Evolutionary conservation across 768 basidiomycete species (phyloP), one percentile per base, ranked within the genome.

Genomic region (Kockovaella imperatae): DNA sequence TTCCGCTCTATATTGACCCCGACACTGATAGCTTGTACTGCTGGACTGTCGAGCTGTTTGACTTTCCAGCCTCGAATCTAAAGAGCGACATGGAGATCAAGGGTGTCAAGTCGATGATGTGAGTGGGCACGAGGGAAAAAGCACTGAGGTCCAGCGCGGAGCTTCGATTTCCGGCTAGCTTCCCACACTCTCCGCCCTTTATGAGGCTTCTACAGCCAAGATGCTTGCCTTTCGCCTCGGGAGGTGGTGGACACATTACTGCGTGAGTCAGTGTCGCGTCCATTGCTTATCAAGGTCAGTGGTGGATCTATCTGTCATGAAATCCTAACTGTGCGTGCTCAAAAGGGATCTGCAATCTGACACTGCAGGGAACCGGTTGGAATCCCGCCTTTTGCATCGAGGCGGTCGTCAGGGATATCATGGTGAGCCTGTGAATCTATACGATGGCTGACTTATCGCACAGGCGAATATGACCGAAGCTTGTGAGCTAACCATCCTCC

Each of bases 161-260:
- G 61, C 80, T 85, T 44, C 73, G 82, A 28, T 86, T 83, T 60
- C 81, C 81, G 6, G 75, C 79, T 1, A 74, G 73, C 15, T 85
- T 79, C 64, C 84, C 84, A 0, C 76, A 80, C 56, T 75, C 79
- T 7, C 85, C 83, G 1, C 84, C 85, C 0, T 85, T 83, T 73
- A 84, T 86, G 70, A 77, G 84, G 47, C 80, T 85, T 26, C 76
- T 86, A 20, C 80, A 80, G 21, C 84, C 84, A 0, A 77, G 84
- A 21, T 83, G 85, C 70, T 63, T 83, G 29, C 81, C 82, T 0
- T 86, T 85, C 61, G 76, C 78, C 30, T 75, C 80, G 6, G 57
- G 60, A 26, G 60, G 60, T 5, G 60, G 60, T 20, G 60, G 60
- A 0, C 59, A 62, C 43, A 62, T 62, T 41, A 62, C 57, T 0